These are phyloP conservation scores for Metschnikowia chrysomelidarum DNA, from an alignment of 805 yeast species.

Conservation along the genomic window DNA sequence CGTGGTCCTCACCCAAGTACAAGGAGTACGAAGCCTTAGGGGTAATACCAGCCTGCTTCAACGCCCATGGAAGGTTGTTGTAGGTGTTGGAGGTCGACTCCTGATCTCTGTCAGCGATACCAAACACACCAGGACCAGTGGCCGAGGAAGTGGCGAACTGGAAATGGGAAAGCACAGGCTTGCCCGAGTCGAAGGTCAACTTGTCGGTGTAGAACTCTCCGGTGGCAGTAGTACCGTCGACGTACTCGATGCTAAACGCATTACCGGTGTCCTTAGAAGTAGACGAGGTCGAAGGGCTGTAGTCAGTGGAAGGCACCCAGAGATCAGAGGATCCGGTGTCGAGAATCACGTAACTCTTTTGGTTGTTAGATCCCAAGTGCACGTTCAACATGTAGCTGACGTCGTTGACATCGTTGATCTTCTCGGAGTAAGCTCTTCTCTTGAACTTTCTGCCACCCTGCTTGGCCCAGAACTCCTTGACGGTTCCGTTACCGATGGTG, in stretches of 20 bases:
- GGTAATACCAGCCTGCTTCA: conserved; percentile 59
- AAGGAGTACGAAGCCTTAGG: conserved; percentile 58
- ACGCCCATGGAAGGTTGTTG: conserved; percentile 58
- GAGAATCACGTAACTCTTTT: conserved; percentile 30
- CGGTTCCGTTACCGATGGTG: conserved; percentile 4
- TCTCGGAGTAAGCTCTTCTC: conserved; percentile 8
- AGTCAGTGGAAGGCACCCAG: conserved; percentile 27
- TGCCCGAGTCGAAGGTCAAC: conserved; percentile 6
- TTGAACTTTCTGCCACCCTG: background rate
- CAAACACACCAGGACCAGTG: conserved; percentile 10
- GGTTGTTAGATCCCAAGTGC: conserved; percentile 26
- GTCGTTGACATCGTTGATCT: background rate
- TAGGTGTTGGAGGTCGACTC: conserved; percentile 5
- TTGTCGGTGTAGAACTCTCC: conserved; percentile 13
- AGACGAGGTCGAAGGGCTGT: conserved; percentile 3
- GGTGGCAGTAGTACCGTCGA: conserved; percentile 9
- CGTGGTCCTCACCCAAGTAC: conserved; percentile 44
- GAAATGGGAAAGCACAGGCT: conserved; percentile 9
- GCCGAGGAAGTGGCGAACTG: conserved; percentile 13
- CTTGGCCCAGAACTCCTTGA: conserved; percentile 8
- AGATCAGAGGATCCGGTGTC: conserved; percentile 45
- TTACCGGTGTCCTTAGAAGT: conserved; percentile 8
- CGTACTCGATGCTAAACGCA: conserved; percentile 10
- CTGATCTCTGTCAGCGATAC: conserved; percentile 12
- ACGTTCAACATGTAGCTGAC: conserved; percentile 6